Evolutionary conservation across 164 flowering plant species (phyloP).

Genomic region (Chimonanthus salicifolius): DNA sequence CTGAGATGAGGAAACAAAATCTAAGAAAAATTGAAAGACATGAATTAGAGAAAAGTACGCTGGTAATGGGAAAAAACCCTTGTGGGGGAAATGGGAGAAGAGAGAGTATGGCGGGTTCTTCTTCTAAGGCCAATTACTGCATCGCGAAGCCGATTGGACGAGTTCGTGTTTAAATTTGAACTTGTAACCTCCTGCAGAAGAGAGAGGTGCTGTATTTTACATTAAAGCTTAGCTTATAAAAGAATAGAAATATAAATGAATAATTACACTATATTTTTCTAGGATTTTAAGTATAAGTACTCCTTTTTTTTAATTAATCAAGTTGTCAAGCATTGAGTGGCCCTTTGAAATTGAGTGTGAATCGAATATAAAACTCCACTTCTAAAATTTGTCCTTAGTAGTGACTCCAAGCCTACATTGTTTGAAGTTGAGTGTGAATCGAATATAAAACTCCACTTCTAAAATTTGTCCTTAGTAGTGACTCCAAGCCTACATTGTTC

Average conservation of each 20-base stretch:
- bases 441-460: no score
- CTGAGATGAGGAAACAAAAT: conserved; percentile 17
- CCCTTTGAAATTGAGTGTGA: no score
- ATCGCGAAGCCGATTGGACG: neutral
- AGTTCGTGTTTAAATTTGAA: neutral
- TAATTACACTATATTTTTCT: no score
- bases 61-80: conserved; percentile 4
- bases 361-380: no score
- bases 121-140: neutral
- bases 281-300: neutral
- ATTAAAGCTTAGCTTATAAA: neutral
- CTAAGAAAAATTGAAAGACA: conserved; percentile 35
- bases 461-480: no score
- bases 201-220: neutral
- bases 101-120: neutral
- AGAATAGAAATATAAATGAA: no score
- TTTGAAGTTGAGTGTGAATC: no score
- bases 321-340: no score
- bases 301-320: no score
- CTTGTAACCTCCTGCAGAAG: neutral
- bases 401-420: no score
- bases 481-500: no score
- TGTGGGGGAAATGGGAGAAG: conserved; percentile 7
- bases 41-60: conserved; percentile 29
- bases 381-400: no score